Base-by-base conservation (phyloP, 768 basidiomycete species). In the Rubroboletus pulcherrimus region DNA sequence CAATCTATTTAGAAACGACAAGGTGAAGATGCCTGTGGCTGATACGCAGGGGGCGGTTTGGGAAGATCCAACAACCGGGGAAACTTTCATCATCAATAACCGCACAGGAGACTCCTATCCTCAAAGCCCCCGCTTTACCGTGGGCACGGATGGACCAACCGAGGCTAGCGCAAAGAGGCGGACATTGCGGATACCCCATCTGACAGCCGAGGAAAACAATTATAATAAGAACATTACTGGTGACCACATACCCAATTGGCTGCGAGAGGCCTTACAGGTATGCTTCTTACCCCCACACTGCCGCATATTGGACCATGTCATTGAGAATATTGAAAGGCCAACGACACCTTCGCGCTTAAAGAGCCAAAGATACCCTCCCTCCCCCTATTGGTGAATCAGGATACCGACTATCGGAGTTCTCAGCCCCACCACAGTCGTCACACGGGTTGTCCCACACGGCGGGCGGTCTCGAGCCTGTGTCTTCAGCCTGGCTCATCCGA, bases 21-120 rank as follows among this genome's bases (percentile, higher is more conserved):
- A 61, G 61, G 60, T 38, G 11, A 49, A 56, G n/a, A 42, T 53
- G 19, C 41, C 60, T 45, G 62, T 72, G 48, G 73, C 77, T 56
- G 67, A 80, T 40, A 46, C 46, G 9, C 57, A 61, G 48, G 58
- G 54, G 54, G 47, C 30, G 12, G 35, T 72, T 21, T 89, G 89
- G 87, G 78, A 72, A 31, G 87, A 93, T 72, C 79, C 82, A n/a
- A 69, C 61, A 14, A 87, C 85, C 5, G 78, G 81, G 14, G 74
- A 83, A 65, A 71, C 67, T 3, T 87, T 84, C 63, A 54, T 81
- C n/a, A 71, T 91, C 15, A 82, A 93, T 64, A 65, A 69, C n/a
- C 77, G 82, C 49, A 89, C 87, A 10, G 88, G 89, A 10, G 83
- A 89, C 66, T 90, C 87, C 8, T 76, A 77, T 67, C 72, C 71